phyloP scores from a whole-genome alignment of 2,329 filamentous ascomycete species.

The Xylaria digitata region DNA sequence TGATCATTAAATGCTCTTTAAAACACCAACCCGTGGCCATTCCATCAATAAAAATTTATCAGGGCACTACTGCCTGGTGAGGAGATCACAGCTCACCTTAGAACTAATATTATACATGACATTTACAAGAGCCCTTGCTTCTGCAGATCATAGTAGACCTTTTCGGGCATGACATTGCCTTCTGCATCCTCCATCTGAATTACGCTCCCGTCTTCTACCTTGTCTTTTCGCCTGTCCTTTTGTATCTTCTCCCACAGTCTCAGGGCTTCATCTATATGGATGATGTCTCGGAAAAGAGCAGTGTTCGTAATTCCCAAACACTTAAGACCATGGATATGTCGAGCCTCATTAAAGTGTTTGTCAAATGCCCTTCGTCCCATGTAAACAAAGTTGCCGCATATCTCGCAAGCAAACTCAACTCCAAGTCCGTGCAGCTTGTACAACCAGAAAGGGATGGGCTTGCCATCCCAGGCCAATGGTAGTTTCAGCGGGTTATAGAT shows the following conservation, averaged over 20 bases:
- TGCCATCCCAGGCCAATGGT: conserved; percentile 96
- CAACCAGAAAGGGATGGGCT: conserved; percentile 98
- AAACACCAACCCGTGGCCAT: not conserved
- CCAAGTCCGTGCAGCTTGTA: conserved; percentile 97
- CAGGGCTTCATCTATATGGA: conserved; percentile 87
- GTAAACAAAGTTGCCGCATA: conserved; percentile 99
- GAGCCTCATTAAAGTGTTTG: conserved; percentile 96
- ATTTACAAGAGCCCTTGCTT: conserved; percentile 85
- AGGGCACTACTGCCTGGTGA: not conserved
- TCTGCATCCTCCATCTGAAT: conserved; percentile 99
- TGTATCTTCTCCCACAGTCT: conserved; percentile 94
- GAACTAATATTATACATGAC: conserved; percentile 13
- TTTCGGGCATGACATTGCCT: conserved; percentile 99
- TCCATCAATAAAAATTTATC: not conserved
- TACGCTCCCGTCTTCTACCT: conserved; percentile 81
- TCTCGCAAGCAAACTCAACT: conserved; percentile 94
- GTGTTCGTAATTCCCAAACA: conserved; percentile 94
- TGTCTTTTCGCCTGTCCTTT: conserved; percentile 81
- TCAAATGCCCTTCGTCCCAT: conserved; percentile 96
- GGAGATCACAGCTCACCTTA: not conserved
- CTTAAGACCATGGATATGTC: conserved; percentile 93
- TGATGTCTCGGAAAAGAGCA: conserved; percentile 92
- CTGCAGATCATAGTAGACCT: conserved; percentile 94
- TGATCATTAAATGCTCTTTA: not conserved
- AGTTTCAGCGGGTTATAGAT: conserved; percentile 98